Evolutionary conservation across 768 basidiomycete species (phyloP).

Genomic region (Lepiota venenata): DNA sequence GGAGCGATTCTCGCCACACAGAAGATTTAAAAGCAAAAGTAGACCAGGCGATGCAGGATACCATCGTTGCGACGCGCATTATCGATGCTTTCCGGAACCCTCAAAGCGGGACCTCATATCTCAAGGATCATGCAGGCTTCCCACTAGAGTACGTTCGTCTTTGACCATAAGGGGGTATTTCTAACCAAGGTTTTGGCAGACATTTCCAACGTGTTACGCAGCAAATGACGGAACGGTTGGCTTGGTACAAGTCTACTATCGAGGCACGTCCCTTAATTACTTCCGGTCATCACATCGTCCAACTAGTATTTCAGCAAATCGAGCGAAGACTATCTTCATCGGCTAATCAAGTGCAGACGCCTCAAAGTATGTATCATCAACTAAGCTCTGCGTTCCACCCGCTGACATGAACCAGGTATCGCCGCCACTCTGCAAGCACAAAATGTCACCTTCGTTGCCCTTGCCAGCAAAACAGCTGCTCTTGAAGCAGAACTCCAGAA

Average conservation of each 20-base stretch:
- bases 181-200: conserved; percentile 30
- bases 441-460: conserved; percentile 70
- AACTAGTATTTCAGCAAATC: conserved; percentile 54
- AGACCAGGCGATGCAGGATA: conserved; percentile 78
- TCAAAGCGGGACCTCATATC: conserved; percentile 62
- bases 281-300: neutral
- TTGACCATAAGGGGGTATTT: neutral
- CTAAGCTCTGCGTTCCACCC: conserved; percentile 5
- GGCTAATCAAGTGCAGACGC: conserved; percentile 63
- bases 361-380: conserved; percentile 53
- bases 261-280: conserved; percentile 43
- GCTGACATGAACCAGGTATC: conserved; percentile 44
- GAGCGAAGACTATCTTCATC: conserved; percentile 77
- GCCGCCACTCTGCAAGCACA: conserved; percentile 77
- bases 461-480: conserved; percentile 74
- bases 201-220: conserved; percentile 71
- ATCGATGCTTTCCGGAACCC: conserved; percentile 78
- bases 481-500: conserved; percentile 74
- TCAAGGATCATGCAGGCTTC: conserved; percentile 80
- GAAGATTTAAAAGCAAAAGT: conserved; percentile 72
- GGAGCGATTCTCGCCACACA: conserved; percentile 62
- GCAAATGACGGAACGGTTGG: conserved; percentile 67
- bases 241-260: conserved; percentile 79
- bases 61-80: conserved; percentile 71
- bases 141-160: conserved; percentile 64